Evolutionary conservation across 306 rosid genomes (phyloP).

Genomic region (Betula pendula): DNA sequence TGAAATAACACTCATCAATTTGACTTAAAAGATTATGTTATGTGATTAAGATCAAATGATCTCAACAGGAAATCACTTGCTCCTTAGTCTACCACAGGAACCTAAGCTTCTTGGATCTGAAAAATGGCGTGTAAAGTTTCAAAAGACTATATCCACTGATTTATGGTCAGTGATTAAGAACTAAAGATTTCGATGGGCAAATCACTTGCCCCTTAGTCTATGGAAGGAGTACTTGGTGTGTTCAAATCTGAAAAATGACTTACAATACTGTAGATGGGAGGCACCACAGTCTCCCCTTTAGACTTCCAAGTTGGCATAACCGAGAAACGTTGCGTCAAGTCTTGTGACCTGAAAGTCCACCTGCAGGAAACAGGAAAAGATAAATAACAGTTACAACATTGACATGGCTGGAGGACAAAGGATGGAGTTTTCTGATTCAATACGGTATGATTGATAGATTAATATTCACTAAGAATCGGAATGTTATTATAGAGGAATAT

Average conservation of each 20-base stretch:
- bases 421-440: not conserved
- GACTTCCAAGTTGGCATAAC: conserved; percentile 71
- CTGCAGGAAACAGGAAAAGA: conserved; percentile 43
- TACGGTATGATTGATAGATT: not conserved
- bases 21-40: not conserved
- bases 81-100: not conserved
- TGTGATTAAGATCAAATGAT: not conserved
- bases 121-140: conserved; percentile 15
- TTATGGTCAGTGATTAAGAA: not conserved
- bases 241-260: conserved; percentile 21
- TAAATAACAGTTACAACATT: conserved; percentile 7
- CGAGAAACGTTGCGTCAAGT: conserved; percentile 81
- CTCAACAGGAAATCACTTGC: conserved; percentile 3
- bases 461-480: conserved; percentile 15
- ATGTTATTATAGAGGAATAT: not conserved
- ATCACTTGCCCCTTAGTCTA: not conserved
- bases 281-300: conserved; percentile 55
- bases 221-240: not conserved
- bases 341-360: conserved; percentile 93
- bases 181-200: conserved; percentile 1
- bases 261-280: conserved; percentile 87
- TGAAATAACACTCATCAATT: not conserved
- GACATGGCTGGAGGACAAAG: conserved; percentile 7
- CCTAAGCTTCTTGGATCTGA: not conserved
- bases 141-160: too few relatives aligned